phyloP scores from a whole-genome alignment of 2,329 filamentous ascomycete genomes.

The Ophiostoma australiae region DNA sequence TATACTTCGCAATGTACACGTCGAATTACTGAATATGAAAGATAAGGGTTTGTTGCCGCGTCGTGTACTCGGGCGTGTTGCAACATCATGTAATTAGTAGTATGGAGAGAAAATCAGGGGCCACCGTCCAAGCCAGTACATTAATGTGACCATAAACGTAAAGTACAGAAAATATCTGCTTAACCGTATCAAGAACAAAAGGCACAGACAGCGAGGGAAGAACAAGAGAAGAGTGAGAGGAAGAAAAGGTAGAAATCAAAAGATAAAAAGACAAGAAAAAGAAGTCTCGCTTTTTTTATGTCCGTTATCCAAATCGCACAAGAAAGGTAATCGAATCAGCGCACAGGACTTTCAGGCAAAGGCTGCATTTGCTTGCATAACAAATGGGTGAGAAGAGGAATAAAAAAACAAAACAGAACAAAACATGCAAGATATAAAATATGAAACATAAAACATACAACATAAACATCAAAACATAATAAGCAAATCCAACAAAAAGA shows the following conservation, averaged over 20 bases:
- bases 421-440: not conserved
- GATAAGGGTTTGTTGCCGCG: not conserved
- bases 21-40: not conserved
- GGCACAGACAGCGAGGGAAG: not conserved
- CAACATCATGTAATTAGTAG: not conserved
- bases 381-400: not conserved
- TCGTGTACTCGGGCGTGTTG: not conserved
- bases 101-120: not conserved
- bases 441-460: not conserved
- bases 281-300: conserved; percentile 3
- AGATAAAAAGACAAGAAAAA: not conserved
- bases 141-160: not conserved
- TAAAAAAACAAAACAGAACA: not conserved
- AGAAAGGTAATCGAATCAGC: not conserved
- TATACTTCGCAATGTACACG: conserved; percentile 9
- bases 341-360: not conserved
- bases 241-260: not conserved
- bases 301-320: conserved; percentile 15
- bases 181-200: not conserved
- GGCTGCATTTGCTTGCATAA: conserved; percentile 10
- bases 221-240: not conserved
- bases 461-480: not conserved
- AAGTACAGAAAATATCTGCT: not conserved
- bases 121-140: not conserved
- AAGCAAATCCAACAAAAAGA: not conserved